Evolutionary conservation across 2,329 filamentous ascomycete genomes (phyloP).

Genomic region (Cadophora gregata): DNA sequence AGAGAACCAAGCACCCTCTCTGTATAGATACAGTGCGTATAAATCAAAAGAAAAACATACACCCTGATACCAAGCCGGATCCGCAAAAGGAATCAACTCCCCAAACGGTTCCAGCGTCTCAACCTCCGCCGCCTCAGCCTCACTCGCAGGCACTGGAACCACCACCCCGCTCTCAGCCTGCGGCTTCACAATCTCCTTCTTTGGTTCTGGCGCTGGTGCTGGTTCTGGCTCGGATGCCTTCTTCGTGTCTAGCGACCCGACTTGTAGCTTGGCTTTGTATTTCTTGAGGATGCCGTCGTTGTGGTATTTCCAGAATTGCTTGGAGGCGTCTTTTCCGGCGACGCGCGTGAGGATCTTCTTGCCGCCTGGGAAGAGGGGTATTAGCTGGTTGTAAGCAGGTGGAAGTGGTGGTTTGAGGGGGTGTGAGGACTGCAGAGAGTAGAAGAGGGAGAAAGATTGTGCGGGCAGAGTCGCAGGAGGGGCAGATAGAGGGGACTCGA

Average conservation of each 20-base stretch:
- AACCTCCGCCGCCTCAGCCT: conserved; percentile 52
- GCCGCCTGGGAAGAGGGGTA: conserved; percentile 50
- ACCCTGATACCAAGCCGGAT: conserved; percentile 93
- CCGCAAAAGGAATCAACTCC: conserved; percentile 85
- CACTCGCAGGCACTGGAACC: conserved; percentile 47
- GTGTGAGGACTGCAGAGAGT: neutral
- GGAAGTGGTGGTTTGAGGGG: too few relatives aligned
- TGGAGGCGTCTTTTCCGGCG: conserved; percentile 45
- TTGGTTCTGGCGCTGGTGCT: conserved; percentile 30
- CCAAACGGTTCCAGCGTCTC: conserved; percentile 87
- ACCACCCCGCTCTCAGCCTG: conserved; percentile 62
- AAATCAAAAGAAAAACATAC: conserved; percentile 57
- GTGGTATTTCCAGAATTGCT: conserved; percentile 47
- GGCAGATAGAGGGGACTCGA: conserved; percentile 45
- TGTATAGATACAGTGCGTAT: too few relatives aligned
- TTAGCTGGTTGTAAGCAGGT: neutral
- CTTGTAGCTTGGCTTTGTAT: conserved; percentile 80
- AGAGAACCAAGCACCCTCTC: too few relatives aligned
- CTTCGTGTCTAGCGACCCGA: conserved; percentile 80
- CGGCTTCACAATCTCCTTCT: conserved; percentile 59
- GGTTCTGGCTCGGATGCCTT: conserved; percentile 64
- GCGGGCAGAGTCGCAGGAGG: neutral
- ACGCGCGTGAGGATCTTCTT: conserved; percentile 45
- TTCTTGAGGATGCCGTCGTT: conserved; percentile 47
- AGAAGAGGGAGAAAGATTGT: neutral